A percentile compares a stretch with the other conserved stretches of the same genome.
These are phyloP conservation scores for Sporothrix sp. DNA, from an alignment of 2,329 filamentous ascomycete genomes.

Conservation along the genomic window DNA sequence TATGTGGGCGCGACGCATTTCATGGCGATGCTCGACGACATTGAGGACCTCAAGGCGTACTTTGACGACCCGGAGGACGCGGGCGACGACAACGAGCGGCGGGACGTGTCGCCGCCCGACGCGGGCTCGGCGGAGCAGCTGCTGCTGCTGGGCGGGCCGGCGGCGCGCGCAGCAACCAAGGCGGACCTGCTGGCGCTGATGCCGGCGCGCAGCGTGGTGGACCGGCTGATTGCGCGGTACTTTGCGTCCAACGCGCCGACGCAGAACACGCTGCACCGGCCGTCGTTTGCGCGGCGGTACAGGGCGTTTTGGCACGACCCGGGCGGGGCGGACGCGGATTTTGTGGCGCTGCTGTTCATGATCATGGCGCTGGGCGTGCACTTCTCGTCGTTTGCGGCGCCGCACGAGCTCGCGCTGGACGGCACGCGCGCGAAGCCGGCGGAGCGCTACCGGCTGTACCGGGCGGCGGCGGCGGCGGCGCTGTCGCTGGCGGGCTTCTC, in stretches of 20 bases:
- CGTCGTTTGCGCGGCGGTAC: conserved; percentile 24
- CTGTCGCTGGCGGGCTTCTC: conserved; percentile 42
- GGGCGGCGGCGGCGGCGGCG: conserved; percentile 41
- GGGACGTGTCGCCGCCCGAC: conserved; percentile 22
- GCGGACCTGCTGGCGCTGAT: conserved; percentile 39
- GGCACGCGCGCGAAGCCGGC: conserved; percentile 32
- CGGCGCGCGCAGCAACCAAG: conserved; percentile 32
- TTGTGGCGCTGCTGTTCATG: conserved; percentile 25
- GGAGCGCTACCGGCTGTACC: conserved; percentile 39
- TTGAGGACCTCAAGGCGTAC: conserved; percentile 49
- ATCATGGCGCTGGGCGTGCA: conserved; percentile 27
- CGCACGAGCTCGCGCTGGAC: conserved; percentile 35
- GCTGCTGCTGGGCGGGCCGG: conserved; percentile 29
- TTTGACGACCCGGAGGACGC: conserved; percentile 39
- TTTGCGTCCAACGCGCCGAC: conserved; percentile 45
- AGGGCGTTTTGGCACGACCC: conserved; percentile 24
- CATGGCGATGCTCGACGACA: conserved; percentile 52
- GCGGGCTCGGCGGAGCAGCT: conserved; percentile 31
- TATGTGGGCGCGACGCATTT: conserved; percentile 52
- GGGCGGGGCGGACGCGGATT: conserved; percentile 17
- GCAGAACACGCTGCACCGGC: conserved; percentile 39
- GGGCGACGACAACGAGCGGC: conserved; percentile 26
- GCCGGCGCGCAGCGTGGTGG: conserved; percentile 37
- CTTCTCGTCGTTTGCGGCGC: conserved; percentile 35
- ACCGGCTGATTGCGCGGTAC: conserved; percentile 42